Evolutionary conservation across 345 rosid species (phyloP), one percentile per base, ranked within the genome.

Genomic region (Cardiospermum halicacabum): DNA sequence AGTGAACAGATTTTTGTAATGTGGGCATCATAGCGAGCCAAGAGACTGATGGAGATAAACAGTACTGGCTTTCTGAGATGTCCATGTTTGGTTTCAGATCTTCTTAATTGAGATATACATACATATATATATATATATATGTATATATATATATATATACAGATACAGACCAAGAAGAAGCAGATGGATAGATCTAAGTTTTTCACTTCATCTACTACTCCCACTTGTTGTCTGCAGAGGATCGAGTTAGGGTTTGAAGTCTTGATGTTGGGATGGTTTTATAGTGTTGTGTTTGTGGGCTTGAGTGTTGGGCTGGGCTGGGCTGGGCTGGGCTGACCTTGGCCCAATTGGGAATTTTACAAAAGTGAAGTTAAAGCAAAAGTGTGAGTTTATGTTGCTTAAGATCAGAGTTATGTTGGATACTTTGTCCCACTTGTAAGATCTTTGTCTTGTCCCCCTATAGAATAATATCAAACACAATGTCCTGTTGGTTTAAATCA

Each of bases 11-110:
- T 3, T 13, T 12, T 28, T 61, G 65, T 34, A 34, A 47, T 47
- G 51, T 63, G 15, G 48, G 58, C 67, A 63, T 53, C 67, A 51
- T 50, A 63, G 58, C 67, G 58, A 63, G 67, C 67, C 67, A 51
- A 50, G 67, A 36, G 49, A n/a, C 67, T 24, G 58, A 51, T 51
- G 58, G 24, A 48, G 0, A 28, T 39, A 24, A 53, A 18, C 13
- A 36, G 57, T 32, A 31, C 58, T 36, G 58, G 67, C 67, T 64
- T 64, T 64, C 67, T 64, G 67, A 34, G 67, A 50, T 50, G 67
- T 45, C 67, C 15, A 47, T n/a, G 16, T 64, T 64, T 64, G 3
- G 32, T 64, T 34, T 64, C 58, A 64, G 67, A 48, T 51, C 67
- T 58, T 32, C 21, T 47, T 5, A n/a, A n/a, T n/a, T n/a, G n/a